These are phyloP conservation scores for Dendrocalamus sinicus DNA, from an alignment of 176 grass and related monocot genomes.

Conservation along the genomic window DNA sequence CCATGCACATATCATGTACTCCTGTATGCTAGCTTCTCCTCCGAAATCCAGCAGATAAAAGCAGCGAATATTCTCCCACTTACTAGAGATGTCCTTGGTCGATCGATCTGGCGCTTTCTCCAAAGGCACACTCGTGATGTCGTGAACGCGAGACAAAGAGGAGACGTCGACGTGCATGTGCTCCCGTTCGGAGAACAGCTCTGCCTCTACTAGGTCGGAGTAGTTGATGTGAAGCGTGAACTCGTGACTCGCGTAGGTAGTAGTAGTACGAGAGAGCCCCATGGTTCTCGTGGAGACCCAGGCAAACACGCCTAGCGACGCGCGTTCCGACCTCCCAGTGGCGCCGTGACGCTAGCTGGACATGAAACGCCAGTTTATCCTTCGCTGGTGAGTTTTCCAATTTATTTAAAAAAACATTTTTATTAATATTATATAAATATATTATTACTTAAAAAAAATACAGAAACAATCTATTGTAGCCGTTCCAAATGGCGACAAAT, in stretches of 20 bases:
- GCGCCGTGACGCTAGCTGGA: background rate
- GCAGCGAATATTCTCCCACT: background rate
- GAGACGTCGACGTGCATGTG: too few species aligned
- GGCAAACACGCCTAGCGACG: background rate
- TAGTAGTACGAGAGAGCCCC: background rate
- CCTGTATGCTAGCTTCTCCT: background rate
- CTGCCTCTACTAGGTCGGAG: background rate
- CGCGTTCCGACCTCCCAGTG: background rate
- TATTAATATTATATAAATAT: too few species aligned
- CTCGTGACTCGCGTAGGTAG: slow-evolving; percentile 10
- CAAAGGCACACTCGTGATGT: background rate
- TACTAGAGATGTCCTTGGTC: background rate
- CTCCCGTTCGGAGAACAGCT: background rate
- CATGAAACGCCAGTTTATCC: background rate
- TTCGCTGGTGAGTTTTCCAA: too few species aligned
- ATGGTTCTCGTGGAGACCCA: slow-evolving; percentile 22
- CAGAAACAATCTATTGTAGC: too few species aligned
- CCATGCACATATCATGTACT: background rate
- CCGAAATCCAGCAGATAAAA: background rate
- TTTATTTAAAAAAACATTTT: too few species aligned
- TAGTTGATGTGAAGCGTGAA: background rate
- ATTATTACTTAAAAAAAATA: too few species aligned
- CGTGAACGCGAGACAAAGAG: background rate
- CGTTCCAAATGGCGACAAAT: too few species aligned
- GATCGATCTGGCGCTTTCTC: background rate